Percentiles rank a stretch among this genome's conserved stretches.
These are phyloP conservation scores for Globisporangium irregulare DNA, from an alignment of 352 stramenopile species.

Conservation along the genomic window DNA sequence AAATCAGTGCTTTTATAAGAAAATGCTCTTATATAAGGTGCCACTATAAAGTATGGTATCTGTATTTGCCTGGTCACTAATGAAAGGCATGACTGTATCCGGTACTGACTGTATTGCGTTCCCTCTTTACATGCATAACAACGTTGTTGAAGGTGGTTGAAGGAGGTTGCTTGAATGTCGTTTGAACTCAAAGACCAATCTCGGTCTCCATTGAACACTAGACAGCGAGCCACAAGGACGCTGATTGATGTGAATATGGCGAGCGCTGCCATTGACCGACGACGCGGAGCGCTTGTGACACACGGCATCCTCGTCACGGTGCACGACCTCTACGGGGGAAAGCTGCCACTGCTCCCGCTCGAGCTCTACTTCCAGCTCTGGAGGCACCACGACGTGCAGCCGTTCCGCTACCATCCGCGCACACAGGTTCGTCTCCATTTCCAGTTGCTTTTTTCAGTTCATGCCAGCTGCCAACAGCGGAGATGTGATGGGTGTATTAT, in stretches of 20 bases:
- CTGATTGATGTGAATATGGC: conserved; percentile 30
- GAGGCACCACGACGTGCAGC: conserved; percentile 39
- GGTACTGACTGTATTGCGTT: neutral
- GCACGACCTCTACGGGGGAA: conserved; percentile 58
- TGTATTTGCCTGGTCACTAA: too few species aligned
- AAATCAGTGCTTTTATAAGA: too few species aligned
- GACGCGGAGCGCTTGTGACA: conserved; percentile 36
- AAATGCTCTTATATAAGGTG: too few species aligned
- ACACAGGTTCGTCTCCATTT: conserved; percentile 28
- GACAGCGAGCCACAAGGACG: neutral
- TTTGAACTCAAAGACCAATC: neutral
- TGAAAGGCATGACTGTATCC: neutral
- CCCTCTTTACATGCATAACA: neutral
- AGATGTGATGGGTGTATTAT: neutral
- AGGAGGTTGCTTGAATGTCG: conserved; percentile 2
- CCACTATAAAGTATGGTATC: too few species aligned
- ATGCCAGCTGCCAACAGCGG: neutral
- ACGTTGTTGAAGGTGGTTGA: neutral
- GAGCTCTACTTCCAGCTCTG: conserved; percentile 38
- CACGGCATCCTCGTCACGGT: conserved; percentile 60
- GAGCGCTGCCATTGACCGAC: conserved; percentile 40
- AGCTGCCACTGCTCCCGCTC: conserved; percentile 39
- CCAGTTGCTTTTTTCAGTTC: neutral
- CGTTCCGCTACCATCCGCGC: conserved; percentile 47
- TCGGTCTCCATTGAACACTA: neutral